Percentiles rank a stretch among this genome's conserved stretches.
phyloP scores from a whole-genome alignment of 2,329 filamentous ascomycete genomes.

The Penicillium sp. region DNA sequence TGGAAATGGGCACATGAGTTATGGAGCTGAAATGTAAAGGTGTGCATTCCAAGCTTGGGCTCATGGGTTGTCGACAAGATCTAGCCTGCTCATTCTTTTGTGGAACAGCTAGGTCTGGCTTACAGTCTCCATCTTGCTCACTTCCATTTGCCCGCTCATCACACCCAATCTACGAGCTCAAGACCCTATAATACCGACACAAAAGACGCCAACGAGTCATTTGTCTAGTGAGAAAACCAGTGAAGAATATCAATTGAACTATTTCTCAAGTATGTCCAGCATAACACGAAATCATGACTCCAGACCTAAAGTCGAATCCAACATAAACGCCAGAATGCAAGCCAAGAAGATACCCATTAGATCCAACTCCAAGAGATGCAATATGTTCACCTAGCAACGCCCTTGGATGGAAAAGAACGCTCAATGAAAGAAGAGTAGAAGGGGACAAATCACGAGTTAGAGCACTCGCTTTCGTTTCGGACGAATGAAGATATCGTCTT shows the following conservation, averaged over 20 bases:
- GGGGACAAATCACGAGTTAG: neutral
- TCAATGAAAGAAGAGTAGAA: neutral
- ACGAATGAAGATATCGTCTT: constrained; percentile 33
- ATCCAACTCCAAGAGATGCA: neutral
- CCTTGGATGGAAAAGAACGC: neutral
- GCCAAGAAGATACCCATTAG: neutral
- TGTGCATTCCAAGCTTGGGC: neutral
- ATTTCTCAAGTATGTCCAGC: neutral
- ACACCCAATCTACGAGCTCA: neutral
- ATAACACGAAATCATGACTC: neutral
- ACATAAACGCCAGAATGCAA: neutral
- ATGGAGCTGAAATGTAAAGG: neutral
- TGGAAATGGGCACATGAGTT: neutral
- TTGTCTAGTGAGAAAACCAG: neutral
- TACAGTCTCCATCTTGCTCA: neutral
- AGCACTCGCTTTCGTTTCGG: constrained; percentile 20
- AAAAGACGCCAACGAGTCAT: neutral
- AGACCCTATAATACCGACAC: neutral
- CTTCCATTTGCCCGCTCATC: neutral
- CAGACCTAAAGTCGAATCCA: neutral
- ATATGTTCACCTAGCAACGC: neutral
- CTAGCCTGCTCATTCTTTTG: neutral
- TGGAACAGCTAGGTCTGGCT: neutral
- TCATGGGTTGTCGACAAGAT: neutral
- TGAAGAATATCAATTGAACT: neutral